phyloP scores from a whole-genome alignment of 2,329 filamentous ascomycete genomes.

The Chrysoporthe cubensis region DNA sequence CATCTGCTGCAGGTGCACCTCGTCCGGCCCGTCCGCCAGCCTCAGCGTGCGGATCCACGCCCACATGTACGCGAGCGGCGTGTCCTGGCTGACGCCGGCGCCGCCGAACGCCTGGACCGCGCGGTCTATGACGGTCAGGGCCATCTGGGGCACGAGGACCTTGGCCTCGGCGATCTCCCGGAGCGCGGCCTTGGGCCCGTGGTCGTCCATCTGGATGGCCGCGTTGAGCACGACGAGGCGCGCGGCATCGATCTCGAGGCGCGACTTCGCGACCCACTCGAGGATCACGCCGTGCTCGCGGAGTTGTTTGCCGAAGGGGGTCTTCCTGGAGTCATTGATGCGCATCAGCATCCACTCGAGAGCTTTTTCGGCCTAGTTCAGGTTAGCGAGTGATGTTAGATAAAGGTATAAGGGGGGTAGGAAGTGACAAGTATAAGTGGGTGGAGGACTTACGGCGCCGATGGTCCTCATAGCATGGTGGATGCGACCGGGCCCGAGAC shows the following conservation, averaged over 20 bases:
- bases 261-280: constrained; percentile 89
- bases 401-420: background rate
- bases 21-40: constrained; percentile 92
- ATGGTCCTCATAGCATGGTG: constrained; percentile 98
- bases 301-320: constrained; percentile 86
- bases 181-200: constrained; percentile 84
- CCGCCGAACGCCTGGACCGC: constrained; percentile 92
- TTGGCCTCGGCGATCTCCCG: constrained; percentile 96
- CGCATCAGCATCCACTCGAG: constrained; percentile 94
- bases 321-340: constrained; percentile 90
- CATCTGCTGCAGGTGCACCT: constrained; percentile 87
- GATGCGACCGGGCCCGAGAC: constrained; percentile 92
- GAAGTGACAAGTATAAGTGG: background rate
- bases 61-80: constrained; percentile 85
- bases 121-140: constrained; percentile 87
- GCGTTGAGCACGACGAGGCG: constrained; percentile 91
- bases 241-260: constrained; percentile 91
- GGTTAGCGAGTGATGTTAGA: background rate
- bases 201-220: constrained; percentile 89
- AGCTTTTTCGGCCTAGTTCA: constrained; percentile 73
- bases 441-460: constrained; percentile 64
- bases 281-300: constrained; percentile 91
- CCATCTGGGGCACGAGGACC: constrained; percentile 82
- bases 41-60: constrained; percentile 78
- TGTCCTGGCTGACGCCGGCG: constrained; percentile 91